Evolutionary conservation across 331 rosid genomes (phyloP).

Genomic region (Malus hybrid): DNA sequence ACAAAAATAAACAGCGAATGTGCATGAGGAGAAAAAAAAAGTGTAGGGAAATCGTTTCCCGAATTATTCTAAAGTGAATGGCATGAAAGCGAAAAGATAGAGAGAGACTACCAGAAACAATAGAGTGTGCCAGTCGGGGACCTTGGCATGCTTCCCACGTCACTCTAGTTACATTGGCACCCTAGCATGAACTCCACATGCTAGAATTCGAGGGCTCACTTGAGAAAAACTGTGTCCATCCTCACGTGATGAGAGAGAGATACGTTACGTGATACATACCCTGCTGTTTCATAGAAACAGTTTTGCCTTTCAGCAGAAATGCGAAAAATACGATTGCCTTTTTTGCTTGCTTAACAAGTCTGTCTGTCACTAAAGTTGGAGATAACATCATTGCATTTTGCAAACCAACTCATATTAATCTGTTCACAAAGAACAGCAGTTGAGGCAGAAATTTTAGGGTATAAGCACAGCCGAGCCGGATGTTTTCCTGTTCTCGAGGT

Average conservation of each 20-base stretch:
- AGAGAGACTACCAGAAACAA: background rate
- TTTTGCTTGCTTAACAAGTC: background rate
- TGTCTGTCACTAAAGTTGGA: background rate
- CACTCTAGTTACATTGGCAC: background rate
- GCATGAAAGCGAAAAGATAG: background rate
- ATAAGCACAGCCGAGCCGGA: slow-evolving; percentile 63
- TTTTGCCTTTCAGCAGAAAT: too few species aligned
- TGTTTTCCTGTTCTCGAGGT: slow-evolving; percentile 59
- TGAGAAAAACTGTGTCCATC: too few species aligned
- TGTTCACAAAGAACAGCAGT: background rate
- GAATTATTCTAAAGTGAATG: background rate
- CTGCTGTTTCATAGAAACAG: too few species aligned
- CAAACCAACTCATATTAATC: background rate
- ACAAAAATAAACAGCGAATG: too few species aligned
- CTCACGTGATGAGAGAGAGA: too few species aligned
- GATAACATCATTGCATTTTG: background rate
- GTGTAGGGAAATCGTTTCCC: too few species aligned
- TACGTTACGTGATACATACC: too few species aligned
- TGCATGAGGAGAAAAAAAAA: too few species aligned
- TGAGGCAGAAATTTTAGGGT: slow-evolving; percentile 26
- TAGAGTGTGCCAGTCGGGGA: background rate
- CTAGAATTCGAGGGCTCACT: background rate
- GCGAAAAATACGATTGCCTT: background rate
- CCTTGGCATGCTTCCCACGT: background rate
- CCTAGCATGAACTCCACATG: background rate